Evolutionary conservation across 108 stramenopile species (phyloP).

Genomic region (Nitzschia putrida): DNA sequence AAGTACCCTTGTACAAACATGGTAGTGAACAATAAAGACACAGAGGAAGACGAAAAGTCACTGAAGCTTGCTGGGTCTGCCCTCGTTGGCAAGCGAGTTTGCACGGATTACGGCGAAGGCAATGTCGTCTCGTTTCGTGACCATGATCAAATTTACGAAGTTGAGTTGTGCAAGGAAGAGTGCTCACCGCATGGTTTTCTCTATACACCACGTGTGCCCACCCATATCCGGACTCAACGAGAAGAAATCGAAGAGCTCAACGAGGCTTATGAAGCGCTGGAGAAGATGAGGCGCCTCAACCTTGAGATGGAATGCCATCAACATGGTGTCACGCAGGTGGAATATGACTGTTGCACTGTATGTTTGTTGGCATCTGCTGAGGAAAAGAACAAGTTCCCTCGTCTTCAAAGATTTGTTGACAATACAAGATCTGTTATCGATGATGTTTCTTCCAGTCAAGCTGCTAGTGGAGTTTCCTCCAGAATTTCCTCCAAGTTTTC

Average conservation of each 20-base stretch:
- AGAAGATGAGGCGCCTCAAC: slow-evolving; percentile 66
- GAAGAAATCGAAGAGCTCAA: slow-evolving; percentile 42
- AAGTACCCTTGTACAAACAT: not conserved
- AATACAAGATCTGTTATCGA: not conserved
- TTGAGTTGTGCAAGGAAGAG: slow-evolving; percentile 19
- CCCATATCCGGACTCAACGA: slow-evolving; percentile 1
- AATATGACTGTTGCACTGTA: slow-evolving; percentile 43
- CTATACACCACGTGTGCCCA: slow-evolving; percentile 19
- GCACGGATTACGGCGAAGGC: slow-evolving; percentile 41
- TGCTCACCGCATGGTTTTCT: not conserved
- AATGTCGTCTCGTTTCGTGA: slow-evolving; percentile 32
- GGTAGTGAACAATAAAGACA: not conserved
- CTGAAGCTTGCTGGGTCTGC: not conserved
- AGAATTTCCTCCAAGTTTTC: slow-evolving; percentile 15
- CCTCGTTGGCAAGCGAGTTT: slow-evolving; percentile 35
- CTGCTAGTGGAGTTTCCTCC: not conserved
- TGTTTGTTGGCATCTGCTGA: slow-evolving; percentile 27
- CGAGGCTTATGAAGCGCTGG: slow-evolving; percentile 60
- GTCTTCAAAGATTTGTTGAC: slow-evolving; percentile 38
- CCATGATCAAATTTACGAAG: slow-evolving; percentile 28
- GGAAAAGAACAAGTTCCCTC: slow-evolving; percentile 25
- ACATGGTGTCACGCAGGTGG: slow-evolving; percentile 18
- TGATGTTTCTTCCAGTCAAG: not conserved
- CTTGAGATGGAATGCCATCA: slow-evolving; percentile 58
- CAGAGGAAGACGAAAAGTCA: not conserved